These are phyloP conservation scores for Fusarium longipes DNA, from an alignment of 2,329 filamentous ascomycete species.

Conservation along the genomic window DNA sequence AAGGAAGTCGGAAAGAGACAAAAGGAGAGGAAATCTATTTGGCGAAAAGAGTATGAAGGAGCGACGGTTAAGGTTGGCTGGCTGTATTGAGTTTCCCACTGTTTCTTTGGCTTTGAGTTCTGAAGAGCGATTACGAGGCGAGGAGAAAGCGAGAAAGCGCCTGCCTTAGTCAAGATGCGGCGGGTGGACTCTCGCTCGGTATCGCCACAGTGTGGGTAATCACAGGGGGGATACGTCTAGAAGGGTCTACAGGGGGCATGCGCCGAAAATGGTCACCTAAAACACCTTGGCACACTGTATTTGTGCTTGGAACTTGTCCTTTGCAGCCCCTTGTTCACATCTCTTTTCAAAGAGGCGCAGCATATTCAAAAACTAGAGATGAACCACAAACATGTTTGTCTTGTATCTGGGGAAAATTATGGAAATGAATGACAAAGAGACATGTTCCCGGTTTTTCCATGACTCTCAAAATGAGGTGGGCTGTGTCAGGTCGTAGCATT, in stretches of 20 bases:
- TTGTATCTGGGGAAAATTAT: constrained; percentile 2
- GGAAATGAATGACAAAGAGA: constrained; percentile 20
- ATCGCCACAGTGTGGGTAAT: constrained; percentile 28
- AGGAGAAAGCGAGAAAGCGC: constrained; percentile 23
- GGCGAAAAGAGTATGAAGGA: constrained; percentile 36
- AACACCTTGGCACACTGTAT: constrained; percentile 25
- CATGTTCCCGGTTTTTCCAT: background rate
- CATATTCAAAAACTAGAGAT: background rate
- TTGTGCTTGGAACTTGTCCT: background rate
- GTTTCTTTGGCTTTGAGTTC: constrained; percentile 25
- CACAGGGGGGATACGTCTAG: constrained; percentile 6
- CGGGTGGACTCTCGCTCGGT: constrained; percentile 9
- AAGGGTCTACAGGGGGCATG: constrained; percentile 1
- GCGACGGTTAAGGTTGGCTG: constrained; percentile 24
- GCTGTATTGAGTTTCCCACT: constrained; percentile 3
- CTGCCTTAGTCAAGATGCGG: constrained; percentile 19
- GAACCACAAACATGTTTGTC: background rate
- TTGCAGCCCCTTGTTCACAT: constrained; percentile 9
- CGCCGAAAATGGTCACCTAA: constrained; percentile 6
- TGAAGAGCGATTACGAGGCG: constrained; percentile 32
- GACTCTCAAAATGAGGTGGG: constrained; percentile 25
- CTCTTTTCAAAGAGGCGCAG: background rate
- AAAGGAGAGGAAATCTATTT: constrained; percentile 25
- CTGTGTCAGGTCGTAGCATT: constrained; percentile 28
- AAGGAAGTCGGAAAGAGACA: constrained; percentile 6